Percentiles rank a stretch among this genome's conserved stretches.
These are phyloP conservation scores for Tricladium varicosporioides DNA, from an alignment of 2,329 filamentous ascomycete species.

Conservation along the genomic window DNA sequence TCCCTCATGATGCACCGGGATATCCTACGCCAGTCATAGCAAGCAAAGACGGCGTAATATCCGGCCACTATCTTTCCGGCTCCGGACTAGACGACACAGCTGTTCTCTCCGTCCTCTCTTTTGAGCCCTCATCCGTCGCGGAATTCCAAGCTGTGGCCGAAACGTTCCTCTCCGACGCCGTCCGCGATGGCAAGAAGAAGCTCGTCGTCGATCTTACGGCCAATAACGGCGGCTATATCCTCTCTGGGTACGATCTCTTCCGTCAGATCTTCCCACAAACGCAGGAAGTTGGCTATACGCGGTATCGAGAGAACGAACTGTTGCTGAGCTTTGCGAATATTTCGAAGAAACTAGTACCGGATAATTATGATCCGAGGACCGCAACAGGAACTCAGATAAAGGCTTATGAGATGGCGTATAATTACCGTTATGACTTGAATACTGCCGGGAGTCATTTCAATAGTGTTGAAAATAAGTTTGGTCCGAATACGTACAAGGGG, in stretches of 20 bases:
- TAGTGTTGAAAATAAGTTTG: constrained; percentile 9
- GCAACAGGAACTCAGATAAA: constrained; percentile 14
- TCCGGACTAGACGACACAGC: constrained; percentile 13
- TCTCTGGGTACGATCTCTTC: constrained; percentile 47
- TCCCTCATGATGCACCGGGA: not conserved
- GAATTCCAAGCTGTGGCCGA: constrained; percentile 19
- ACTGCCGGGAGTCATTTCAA: constrained; percentile 8
- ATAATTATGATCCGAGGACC: constrained; percentile 19
- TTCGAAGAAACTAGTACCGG: not conserved
- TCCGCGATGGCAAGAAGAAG: constrained; percentile 47
- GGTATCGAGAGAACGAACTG: constrained; percentile 14
- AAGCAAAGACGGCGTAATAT: constrained; percentile 7
- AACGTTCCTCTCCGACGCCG: constrained; percentile 43
- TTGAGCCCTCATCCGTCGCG: constrained; percentile 1
- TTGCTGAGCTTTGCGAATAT: constrained; percentile 3
- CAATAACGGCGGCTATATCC: constrained; percentile 54
- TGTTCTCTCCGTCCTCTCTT: constrained; percentile 11
- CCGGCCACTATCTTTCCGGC: constrained; percentile 13
- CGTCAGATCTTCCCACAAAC: constrained; percentile 32
- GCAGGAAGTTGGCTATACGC: constrained; percentile 9
- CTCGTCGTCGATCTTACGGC: constrained; percentile 59
- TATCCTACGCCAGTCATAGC: constrained; percentile 14
- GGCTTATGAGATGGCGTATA: constrained; percentile 6
- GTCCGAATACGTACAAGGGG: constrained; percentile 6
- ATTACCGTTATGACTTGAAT: constrained; percentile 9